These are phyloP conservation scores for Iris macrosiphon DNA, from an alignment of 106 monocot genomes.

Conservation along the genomic window DNA sequence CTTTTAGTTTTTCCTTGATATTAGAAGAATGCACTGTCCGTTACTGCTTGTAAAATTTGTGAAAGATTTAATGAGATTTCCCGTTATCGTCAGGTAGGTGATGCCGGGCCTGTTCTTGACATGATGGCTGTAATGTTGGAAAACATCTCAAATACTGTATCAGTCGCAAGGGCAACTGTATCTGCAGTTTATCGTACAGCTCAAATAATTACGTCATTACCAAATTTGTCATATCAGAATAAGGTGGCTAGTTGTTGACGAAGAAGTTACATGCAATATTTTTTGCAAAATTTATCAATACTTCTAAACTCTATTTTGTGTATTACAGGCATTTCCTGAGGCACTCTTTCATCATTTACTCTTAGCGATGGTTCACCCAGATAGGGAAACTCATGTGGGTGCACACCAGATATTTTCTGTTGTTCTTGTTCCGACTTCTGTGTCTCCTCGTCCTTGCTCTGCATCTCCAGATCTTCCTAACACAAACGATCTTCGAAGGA, in stretches of 20 bases:
- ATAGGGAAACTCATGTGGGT: constrained; percentile 72
- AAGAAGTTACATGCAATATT: neutral
- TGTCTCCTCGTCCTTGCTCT: constrained; percentile 33
- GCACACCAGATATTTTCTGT: constrained; percentile 87
- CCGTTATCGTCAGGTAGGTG: constrained; percentile 90
- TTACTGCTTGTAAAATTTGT: no score
- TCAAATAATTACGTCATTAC: constrained; percentile 76
- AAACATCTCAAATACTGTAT: constrained; percentile 43
- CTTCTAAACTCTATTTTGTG: no score
- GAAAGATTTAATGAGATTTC: no score
- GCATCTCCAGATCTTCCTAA: constrained; percentile 27
- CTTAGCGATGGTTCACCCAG: constrained; percentile 77
- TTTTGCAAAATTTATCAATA: no score
- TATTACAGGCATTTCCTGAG: constrained; percentile 79
- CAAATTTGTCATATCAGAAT: constrained; percentile 72
- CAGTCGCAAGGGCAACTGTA: constrained; percentile 71
- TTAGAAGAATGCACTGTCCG: no score
- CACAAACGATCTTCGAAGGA: constrained; percentile 52
- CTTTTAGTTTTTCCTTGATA: no score
- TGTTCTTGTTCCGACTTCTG: constrained; percentile 86
- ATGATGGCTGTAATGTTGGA: constrained; percentile 79
- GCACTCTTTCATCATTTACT: constrained; percentile 80
- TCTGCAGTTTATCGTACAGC: constrained; percentile 81
- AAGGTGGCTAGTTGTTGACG: constrained; percentile 47
- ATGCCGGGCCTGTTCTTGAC: constrained; percentile 90